phyloP scores from a whole-genome alignment of 495 filamentous ascomycete genomes.

The Neohortaea acidophila region DNA sequence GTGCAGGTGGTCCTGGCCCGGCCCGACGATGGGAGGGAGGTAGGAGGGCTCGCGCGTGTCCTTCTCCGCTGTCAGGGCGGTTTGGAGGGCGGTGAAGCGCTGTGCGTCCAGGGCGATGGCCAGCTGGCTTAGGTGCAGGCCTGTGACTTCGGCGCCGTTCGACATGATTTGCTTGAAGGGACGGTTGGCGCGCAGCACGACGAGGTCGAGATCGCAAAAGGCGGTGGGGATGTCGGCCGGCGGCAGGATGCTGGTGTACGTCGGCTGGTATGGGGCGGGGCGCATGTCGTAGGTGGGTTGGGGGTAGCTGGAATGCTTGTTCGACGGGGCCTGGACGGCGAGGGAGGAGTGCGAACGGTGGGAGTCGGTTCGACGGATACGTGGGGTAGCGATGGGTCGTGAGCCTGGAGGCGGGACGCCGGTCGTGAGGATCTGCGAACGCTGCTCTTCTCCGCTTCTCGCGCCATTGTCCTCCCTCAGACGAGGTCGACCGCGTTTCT shows the following conservation, averaged over 20 bases:
- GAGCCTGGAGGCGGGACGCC: not conserved
- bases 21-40: slow-evolving; percentile 27
- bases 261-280: not conserved
- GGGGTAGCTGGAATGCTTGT: slow-evolving; percentile 1
- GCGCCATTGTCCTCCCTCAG: slow-evolving; percentile 74
- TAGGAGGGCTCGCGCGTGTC: slow-evolving; percentile 27
- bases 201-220: slow-evolving; percentile 27
- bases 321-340: slow-evolving; percentile 9
- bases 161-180: slow-evolving; percentile 24
- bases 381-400: slow-evolving; percentile 3
- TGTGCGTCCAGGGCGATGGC: slow-evolving; percentile 13
- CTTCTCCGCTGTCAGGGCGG: slow-evolving; percentile 25
- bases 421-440: no score
- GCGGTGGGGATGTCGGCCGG: slow-evolving; percentile 13
- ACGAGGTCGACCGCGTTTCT: slow-evolving; percentile 83
- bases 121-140: slow-evolving; percentile 22
- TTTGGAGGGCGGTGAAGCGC: slow-evolving; percentile 19
- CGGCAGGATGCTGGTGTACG: not conserved
- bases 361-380: slow-evolving; percentile 9
- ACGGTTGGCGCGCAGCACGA: slow-evolving; percentile 24
- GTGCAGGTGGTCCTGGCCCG: slow-evolving; percentile 14
- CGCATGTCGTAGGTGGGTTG: not conserved
- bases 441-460: no score
- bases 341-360: slow-evolving; percentile 10
- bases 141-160: slow-evolving; percentile 18